Evolutionary conservation across 768 basidiomycete genomes (phyloP), one percentile per base, ranked within the genome.

Genomic region (Rossbeevera mucosa): DNA sequence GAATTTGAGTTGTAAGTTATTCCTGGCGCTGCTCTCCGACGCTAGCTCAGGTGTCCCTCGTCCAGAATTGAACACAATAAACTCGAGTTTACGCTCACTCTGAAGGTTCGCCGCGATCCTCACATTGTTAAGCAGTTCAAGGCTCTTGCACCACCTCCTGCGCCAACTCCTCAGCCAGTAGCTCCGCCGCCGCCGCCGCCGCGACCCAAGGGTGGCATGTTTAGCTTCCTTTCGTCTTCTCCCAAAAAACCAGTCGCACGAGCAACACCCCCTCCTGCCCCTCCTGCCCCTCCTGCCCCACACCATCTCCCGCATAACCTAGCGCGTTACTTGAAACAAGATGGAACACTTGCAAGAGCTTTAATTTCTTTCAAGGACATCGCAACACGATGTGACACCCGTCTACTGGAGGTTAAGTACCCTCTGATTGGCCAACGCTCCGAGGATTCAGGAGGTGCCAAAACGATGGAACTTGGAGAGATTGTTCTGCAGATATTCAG

Each of bases 281-380:
- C 72, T 9, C 73, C 73, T 5, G 69, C 40, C 55, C 70, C n/a
- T 60, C 62, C 24, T 61, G 67, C 51, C 54, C 70, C 67, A 2
- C 77, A 76, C 13, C 76, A 75, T 36, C 69, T 86, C 11, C 77
- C 81, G 12, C 84, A 93, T 59, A 91, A 88, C 52, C 78, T 95
- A 9, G 89, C 87, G 20, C 81, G 88, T 24, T 90, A 91, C 63
- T 75, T 94, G 50, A 88, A 85, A 60, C 78, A 86, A 5, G 91
- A 94, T 59, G 86, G 89, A n/a, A 90, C 88, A 1, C 82, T 97
- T 38, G 94, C 88, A 22, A 85, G 88, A 5, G 87, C 90, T 2
- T 88, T 92, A 61, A 80, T 98, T 52, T 81, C 86, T 2, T 97
- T 96, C 74, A 92, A 89, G 63, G 91, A 93, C 47, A 79, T 96